phyloP scores from a whole-genome alignment of 1,284 basidiomycete species.

The Xerocomus minutiporus region DNA sequence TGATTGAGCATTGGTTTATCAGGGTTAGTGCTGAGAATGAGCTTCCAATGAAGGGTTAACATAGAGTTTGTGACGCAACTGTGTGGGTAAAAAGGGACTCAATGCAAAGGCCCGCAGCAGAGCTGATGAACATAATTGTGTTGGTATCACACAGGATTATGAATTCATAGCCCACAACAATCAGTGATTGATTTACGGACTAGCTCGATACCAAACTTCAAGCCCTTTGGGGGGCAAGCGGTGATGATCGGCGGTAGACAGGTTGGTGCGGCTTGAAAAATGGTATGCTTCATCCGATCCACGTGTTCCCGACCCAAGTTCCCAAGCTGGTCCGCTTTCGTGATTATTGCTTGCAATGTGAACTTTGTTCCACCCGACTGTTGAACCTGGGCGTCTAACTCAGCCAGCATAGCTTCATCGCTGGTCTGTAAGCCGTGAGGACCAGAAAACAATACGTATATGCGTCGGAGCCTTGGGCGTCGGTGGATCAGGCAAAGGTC shows the following conservation, averaged over 20 bases:
- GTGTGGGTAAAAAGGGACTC: background rate
- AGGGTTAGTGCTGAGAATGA: background rate
- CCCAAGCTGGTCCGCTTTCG: slow-evolving; percentile 58
- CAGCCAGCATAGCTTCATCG: slow-evolving; percentile 59
- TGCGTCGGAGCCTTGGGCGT: slow-evolving; percentile 51
- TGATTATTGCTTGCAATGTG: slow-evolving; percentile 66
- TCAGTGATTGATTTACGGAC: slow-evolving; percentile 54
- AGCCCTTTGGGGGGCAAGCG: slow-evolving; percentile 39
- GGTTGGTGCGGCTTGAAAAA: slow-evolving; percentile 47
- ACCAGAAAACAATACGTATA: slow-evolving; percentile 67
- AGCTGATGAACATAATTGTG: background rate
- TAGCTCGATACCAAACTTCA: slow-evolving; percentile 52
- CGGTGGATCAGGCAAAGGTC: background rate
- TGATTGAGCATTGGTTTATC: background rate
- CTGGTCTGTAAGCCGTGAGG: slow-evolving; percentile 54
- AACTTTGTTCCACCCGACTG: slow-evolving; percentile 40
- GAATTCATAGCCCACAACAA: slow-evolving; percentile 40
- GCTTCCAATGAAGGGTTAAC: background rate
- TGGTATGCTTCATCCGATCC: slow-evolving; percentile 33
- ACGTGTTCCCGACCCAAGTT: slow-evolving; percentile 24
- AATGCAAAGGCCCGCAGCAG: background rate
- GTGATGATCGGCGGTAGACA: slow-evolving; percentile 61
- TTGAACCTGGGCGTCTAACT: slow-evolving; percentile 40
- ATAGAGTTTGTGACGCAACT: background rate
- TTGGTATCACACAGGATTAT: background rate